Base-by-base conservation (phyloP, 2,329 filamentous ascomycete species). In the Diplodia corticola region DNA sequence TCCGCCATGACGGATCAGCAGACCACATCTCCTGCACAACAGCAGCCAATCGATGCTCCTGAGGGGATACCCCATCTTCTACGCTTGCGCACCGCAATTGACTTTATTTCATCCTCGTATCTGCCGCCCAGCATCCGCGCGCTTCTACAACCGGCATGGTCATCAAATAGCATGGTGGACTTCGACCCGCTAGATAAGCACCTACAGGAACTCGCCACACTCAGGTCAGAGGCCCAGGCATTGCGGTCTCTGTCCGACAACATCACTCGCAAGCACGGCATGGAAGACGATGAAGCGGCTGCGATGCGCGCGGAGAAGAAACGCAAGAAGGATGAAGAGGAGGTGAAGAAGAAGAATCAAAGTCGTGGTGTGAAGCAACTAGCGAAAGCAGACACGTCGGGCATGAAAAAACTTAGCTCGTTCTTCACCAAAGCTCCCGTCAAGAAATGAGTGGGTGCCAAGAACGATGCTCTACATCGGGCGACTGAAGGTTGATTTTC, bases 361-460 rank as follows among this genome's bases (percentile, higher is more conserved):
- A 95, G 91, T 69, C 84, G 88, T 30, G 93, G 88, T 0, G 87
- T 97, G 1, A 89, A 88, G 75, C 86, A 93, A 55, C 77, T 99
- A 73, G 91, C 91, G 76, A 99, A 98, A 80, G 94, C 93, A 55
- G 91, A 98, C 79, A 93, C 90, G 0, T 87, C 80, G 24, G 95
- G 95, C 1, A 99, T 99, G 95, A 95, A 91, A 85, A 99, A 98
- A 82, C 86, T 99, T 86, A 97, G 91, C 75, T 86, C 89, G 68
- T 99, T 99, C 80, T 99, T 99, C 78, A 88, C 88, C 68, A 96
- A 94, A 80, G 80, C 80, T 63, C 69, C 72, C 9, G 68, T 64
- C 30, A 78, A 78, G 71, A 73, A 71, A 67, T 66, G 51, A 51
- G 40, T 30, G 35, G 15, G 15, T 20, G 37, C 55, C 37, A 28